Base-by-base conservation (phyloP, 164 flowering plant genomes). In the Chloranthus sessilifolius region DNA sequence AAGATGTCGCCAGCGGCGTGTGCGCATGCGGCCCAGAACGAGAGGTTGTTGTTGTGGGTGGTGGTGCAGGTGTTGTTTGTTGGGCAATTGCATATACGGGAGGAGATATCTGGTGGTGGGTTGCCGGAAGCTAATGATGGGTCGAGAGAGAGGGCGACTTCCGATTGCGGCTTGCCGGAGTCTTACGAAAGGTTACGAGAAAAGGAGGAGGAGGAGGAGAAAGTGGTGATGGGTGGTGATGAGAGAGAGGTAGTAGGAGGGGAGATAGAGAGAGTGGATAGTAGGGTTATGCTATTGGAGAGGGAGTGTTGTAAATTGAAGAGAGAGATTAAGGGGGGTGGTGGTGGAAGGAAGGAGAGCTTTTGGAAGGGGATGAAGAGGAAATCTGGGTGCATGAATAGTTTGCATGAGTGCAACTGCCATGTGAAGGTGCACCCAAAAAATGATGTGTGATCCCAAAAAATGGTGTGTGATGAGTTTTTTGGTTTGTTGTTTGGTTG, bases 361-460 rank as follows among this genome's bases (percentile, higher is more conserved):
- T 30, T 79, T 53, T 85, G 97, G 97, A 69, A 51, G 51, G 77
- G 69, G 41, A 44, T 83, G 79, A 85, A 80, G 76, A 81, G 92
- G 71, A 83, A 80, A 64, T 56, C 83, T 30, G 89, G 91, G 14
- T 85, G 95, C 64, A 56, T 49, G 20, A 56, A 55, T 9, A 67
- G 64, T 17, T 52, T 65, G 16, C 42, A 62, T 50, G 73, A 78
- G 22, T 62, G 60, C 20, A 59, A 71, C 30, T 67, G 75, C 47
- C 79, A 80, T 39, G 77, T 71, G 58, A 75, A 70, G 52, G 58
- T 69, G 17, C 73, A 69, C 48, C 75, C 69, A 33, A 58, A 58
- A 33, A 38, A 25, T 34, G 51, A 52, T 37, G 44, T 27, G 21
- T 58, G 28, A 26, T 21, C 2, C 41, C 9, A 43, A 20, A 15